Evolutionary conservation across 2,329 filamentous ascomycete species (phyloP).

Genomic region (Sarocladiaceae sp.): DNA sequence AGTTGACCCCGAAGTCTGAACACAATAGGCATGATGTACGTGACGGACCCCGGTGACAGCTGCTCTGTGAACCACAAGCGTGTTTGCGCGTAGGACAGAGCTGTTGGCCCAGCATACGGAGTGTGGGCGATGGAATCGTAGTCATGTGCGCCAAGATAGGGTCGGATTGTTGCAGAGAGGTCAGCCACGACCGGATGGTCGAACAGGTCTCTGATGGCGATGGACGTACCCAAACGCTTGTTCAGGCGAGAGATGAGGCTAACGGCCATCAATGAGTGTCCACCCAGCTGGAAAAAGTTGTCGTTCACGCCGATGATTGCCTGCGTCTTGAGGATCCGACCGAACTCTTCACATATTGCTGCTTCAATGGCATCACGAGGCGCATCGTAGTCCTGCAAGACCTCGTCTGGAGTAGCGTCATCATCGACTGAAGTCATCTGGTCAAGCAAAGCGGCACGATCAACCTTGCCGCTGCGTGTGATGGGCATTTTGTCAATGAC

Average conservation of each 20-base stretch:
- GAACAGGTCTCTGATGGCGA: constrained; percentile 12
- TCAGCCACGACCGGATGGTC: constrained; percentile 7
- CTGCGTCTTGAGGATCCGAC: constrained; percentile 6
- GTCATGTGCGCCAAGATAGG: too few relatives aligned
- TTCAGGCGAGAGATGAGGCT: constrained; percentile 14
- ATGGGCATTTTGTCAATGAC: too few relatives aligned
- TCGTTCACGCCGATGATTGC: constrained; percentile 11
- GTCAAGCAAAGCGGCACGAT: too few relatives aligned
- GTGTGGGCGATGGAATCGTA: constrained; percentile 3
- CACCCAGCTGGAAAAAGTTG: constrained; percentile 25
- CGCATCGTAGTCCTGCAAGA: too few relatives aligned
- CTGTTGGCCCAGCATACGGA: constrained; percentile 12
- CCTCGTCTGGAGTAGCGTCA: too few relatives aligned
- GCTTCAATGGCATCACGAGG: constrained; percentile 8
- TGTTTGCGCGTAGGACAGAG: constrained; percentile 18
- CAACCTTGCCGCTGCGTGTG: too few relatives aligned
- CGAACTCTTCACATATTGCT: constrained; percentile 10
- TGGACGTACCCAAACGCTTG: constrained; percentile 7
- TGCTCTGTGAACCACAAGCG: constrained; percentile 18
- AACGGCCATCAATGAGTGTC: constrained; percentile 42
- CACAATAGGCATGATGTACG: constrained; percentile 15
- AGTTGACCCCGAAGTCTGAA: constrained; percentile 13
- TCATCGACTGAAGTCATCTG: too few relatives aligned
- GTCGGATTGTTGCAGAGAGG: not conserved
- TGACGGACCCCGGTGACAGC: constrained; percentile 13